Evolutionary conservation across 202 grass and related monocot species (phyloP), one percentile per base, ranked within the genome.

Genomic region (Panicum virgatum): DNA sequence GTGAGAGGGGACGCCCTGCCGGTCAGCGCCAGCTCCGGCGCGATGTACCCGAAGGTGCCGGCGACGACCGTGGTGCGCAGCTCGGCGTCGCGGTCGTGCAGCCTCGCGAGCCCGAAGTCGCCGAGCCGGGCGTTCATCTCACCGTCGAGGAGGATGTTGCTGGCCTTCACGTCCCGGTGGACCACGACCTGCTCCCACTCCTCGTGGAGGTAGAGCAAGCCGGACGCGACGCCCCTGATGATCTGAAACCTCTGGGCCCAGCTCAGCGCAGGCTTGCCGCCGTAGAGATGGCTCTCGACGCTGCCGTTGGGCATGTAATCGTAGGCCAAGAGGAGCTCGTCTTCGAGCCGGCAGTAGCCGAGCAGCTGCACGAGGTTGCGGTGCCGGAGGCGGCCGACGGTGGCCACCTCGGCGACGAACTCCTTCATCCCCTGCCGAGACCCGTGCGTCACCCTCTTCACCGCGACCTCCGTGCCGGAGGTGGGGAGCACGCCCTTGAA

Each of bases 291-390:
- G 15, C 72, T 84, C 18, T 92, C 86, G 3, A 92, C 70, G 44
- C 44, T 46, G 44, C 44, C 44, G 44, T 46, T 46, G 44, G 44
- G 11, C 12, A 46, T 46, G 44, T 46, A 46, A 4, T 46, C 44
- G 44, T 46, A 46, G 44, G 44, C 44, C 12, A 46, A 13, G 44
- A 46, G 44, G 44, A 46, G 44, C 44, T 46, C 44, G 12, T 46
- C 42, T 12, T 15, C 15, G 44, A 3, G 44, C 12, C 91, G 87
- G 78, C 91, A 97, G 37, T 94, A 97, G 44, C 94, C 94, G 12
- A 92, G 89, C 23, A 97, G 45, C 77, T 83, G 94, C 37, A 91
- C 92, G 16, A 94, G 80, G 65, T 89, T 94, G 12, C 91, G 91
- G 59, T 94, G 91, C 13, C 88, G 86, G 46, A 94, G 84, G 1